Evolutionary conservation across 768 basidiomycete species (phyloP).

Genomic region (Vararia minispora): DNA sequence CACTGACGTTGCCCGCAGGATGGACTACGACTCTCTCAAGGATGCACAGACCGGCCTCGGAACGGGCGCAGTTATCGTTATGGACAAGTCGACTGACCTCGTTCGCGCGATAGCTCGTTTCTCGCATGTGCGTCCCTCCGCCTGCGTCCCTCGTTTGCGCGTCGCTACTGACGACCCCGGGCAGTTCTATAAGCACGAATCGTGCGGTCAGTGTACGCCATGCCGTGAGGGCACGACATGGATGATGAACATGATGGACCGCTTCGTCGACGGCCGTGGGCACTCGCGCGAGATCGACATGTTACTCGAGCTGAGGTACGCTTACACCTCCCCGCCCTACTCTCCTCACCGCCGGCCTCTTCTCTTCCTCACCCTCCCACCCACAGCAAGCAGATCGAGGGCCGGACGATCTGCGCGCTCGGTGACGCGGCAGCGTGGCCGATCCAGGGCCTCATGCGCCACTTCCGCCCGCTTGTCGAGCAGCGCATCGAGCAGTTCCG

Average conservation of each 20-base stretch:
- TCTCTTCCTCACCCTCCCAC: neutral
- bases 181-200: constrained; percentile 97
- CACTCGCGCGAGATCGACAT: constrained; percentile 95
- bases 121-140: constrained; percentile 40
- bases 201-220: constrained; percentile 94
- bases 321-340: constrained; percentile 14
- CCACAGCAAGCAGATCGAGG: constrained; percentile 86
- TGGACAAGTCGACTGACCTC: constrained; percentile 97
- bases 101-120: constrained; percentile 92
- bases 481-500: constrained; percentile 73
- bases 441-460: constrained; percentile 94
- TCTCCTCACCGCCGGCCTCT: neutral
- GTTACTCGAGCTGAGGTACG: constrained; percentile 88
- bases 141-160: neutral
- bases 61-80: constrained; percentile 97
- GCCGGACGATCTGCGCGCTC: constrained; percentile 92
- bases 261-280: constrained; percentile 85
- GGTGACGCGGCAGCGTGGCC: constrained; percentile 99
- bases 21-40: constrained; percentile 98
- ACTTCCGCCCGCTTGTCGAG: constrained; percentile 96
- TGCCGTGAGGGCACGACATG: constrained; percentile 94
- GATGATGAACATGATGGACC: constrained; percentile 99
- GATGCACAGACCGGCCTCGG: constrained; percentile 95
- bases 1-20: constrained; percentile 32
- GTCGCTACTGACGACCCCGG: neutral